Percentiles rank a stretch among this genome's conserved stretches.
Evolutionary conservation across 1,284 basidiomycete genomes (phyloP).

Genomic region (Melampsora larici-populina): DNA sequence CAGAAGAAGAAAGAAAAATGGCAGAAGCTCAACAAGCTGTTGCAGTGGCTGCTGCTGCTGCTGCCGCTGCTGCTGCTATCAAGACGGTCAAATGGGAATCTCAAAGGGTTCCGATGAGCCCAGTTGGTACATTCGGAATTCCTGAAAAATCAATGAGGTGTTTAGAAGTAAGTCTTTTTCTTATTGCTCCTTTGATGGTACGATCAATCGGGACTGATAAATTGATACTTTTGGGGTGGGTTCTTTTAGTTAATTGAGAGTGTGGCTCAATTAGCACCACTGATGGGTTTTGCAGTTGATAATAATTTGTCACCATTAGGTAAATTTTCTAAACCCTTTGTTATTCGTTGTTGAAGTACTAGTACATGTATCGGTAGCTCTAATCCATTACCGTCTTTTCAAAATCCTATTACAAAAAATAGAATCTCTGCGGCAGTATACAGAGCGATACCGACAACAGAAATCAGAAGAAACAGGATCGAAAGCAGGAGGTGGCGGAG

Average conservation of each 20-base stretch:
- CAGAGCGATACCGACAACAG: background rate
- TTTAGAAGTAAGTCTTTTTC: constrained; percentile 14
- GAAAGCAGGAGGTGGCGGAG: background rate
- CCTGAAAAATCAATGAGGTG: constrained; percentile 43
- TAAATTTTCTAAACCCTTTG: background rate
- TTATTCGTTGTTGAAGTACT: background rate
- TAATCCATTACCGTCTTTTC: background rate
- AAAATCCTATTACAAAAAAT: background rate
- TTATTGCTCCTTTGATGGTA: background rate
- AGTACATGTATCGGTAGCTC: background rate
- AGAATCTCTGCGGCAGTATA: constrained; percentile 25
- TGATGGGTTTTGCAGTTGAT: constrained; percentile 31
- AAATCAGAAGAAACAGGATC: background rate
- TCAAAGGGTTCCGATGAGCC: constrained; percentile 10
- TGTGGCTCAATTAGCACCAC: constrained; percentile 29
- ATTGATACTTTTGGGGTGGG: background rate
- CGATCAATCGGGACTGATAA: too few species aligned
- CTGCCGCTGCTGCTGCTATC: background rate
- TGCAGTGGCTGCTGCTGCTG: background rate
- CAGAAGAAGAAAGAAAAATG: constrained; percentile 24
- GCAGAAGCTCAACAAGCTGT: background rate
- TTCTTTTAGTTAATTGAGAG: constrained; percentile 38
- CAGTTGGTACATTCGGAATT: constrained; percentile 35
- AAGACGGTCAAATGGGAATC: constrained; percentile 33
- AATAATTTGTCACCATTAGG: constrained; percentile 34